A percentile compares a stretch with the other conserved stretches of the same genome.
phyloP scores from a whole-genome alignment of 768 basidiomycete species.

The Tylopilus sp. region DNA sequence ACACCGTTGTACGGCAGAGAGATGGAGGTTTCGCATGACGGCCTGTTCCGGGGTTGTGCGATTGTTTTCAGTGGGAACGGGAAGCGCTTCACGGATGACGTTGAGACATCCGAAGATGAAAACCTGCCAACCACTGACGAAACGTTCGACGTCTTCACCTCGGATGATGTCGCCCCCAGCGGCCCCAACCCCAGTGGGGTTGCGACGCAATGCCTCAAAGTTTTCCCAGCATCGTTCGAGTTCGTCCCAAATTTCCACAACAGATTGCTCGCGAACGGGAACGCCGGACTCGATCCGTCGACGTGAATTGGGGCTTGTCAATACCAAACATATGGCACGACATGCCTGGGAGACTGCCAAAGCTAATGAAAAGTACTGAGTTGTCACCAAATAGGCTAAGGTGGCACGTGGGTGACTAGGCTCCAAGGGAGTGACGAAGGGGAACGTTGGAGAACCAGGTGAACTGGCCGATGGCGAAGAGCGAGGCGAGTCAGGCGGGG shows the following conservation, averaged over 20 bases:
- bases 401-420: constrained; percentile 32
- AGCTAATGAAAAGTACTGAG: constrained; percentile 64
- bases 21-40: constrained; percentile 44
- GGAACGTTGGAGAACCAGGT: constrained; percentile 21
- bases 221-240: constrained; percentile 84
- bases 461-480: constrained; percentile 31
- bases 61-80: constrained; percentile 39
- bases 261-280: constrained; percentile 54
- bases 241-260: constrained; percentile 81
- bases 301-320: constrained; percentile 79
- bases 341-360: constrained; percentile 75
- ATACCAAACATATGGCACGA: constrained; percentile 67
- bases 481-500: constrained; percentile 33
- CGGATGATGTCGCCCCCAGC: constrained; percentile 35
- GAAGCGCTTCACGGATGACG: constrained; percentile 77
- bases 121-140: constrained; percentile 86
- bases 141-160: constrained; percentile 56
- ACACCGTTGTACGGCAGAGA: constrained; percentile 47
- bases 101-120: constrained; percentile 93
- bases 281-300: constrained; percentile 49
- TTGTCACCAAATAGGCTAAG: constrained; percentile 49
- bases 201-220: constrained; percentile 61
- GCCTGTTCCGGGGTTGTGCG: constrained; percentile 44
- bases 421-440: constrained; percentile 23
- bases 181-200: constrained; percentile 40